Base-by-base conservation (phyloP, 768 basidiomycete species). In the Pleurotus salmoneostramineus region DNA sequence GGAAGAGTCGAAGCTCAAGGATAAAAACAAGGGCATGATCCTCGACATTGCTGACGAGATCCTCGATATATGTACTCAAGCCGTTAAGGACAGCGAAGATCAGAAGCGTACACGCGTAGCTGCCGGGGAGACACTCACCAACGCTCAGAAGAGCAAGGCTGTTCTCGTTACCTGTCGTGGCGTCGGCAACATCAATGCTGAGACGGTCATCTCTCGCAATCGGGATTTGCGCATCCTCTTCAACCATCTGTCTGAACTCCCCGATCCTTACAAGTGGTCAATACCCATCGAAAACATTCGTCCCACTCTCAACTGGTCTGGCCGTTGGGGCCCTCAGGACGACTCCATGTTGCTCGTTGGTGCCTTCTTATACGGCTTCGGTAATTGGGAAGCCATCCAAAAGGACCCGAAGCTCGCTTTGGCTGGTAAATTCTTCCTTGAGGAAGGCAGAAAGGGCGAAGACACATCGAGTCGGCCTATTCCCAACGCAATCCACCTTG, bases 401-500 rank as follows among this genome's bases (percentile, higher is more conserved):
- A 92, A 95, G 73, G 97, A 99, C 69, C 71, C 83, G 10, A 83
- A 83, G 59, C 85, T 99, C 10, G 85, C 86, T 2, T 79, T 99
- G 11, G 82, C 85, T 1, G 93, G 89, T 71, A 98, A 98, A 69
- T 96, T 99, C 77, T 98, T 98, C 85, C 80, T 99, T 52, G 97
- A 98, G 69, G 95, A 98, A 71, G 92, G 90, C 64, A 98, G 98
- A 77, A 96, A 97, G 72, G 89, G 87, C 34, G 90, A 93, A 74
- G 91, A 95, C 65, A 74, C 87, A 40, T 80, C 90, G 12, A 90
- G 83, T 62, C 84, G 92, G 66, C 92, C 92, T 6, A 96, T 96
- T 64, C 97, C 97, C 36, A 97, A 95, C 66, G 93, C 97, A 33
- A 98, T 99, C 60, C 97, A 99, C 72, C 88, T 99, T 49, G 96